phyloP scores from a whole-genome alignment of 225 moss, liverwort and hornwort species.

The Lunularia cruciata region DNA sequence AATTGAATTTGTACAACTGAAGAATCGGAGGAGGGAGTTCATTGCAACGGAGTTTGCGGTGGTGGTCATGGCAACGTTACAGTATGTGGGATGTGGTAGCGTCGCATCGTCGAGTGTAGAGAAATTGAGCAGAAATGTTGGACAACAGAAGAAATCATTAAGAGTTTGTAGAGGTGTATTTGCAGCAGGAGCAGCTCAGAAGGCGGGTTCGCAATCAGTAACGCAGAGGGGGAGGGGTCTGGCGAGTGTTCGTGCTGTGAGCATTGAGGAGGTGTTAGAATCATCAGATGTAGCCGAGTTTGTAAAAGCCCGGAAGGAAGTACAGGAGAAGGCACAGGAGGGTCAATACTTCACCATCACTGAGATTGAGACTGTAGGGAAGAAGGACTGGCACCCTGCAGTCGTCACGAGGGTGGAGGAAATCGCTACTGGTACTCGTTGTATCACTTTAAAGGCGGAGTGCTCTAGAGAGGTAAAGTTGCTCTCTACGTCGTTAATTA shows the following conservation, averaged over 20 bases:
- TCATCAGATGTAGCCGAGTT: slow-evolving; percentile 33
- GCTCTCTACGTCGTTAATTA: no score
- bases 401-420: slow-evolving; percentile 59
- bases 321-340: slow-evolving; percentile 49
- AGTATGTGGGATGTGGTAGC: slow-evolving; percentile 4
- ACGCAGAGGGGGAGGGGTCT: neutral
- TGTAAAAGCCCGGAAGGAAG: slow-evolving; percentile 48
- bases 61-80: slow-evolving; percentile 6
- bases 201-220: no score
- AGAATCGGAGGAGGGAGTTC: neutral
- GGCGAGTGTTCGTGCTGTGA: neutral
- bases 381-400: slow-evolving; percentile 59
- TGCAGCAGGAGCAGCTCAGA: neutral
- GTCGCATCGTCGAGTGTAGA: neutral
- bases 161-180: neutral
- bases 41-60: neutral
- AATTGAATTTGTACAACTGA: no score
- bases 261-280: slow-evolving; percentile 8
- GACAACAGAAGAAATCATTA: neutral
- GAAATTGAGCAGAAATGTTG: neutral
- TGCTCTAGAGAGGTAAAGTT: slow-evolving; percentile 82
- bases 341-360: slow-evolving; percentile 44
- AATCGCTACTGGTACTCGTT: slow-evolving; percentile 63
- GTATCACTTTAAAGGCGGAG: slow-evolving; percentile 68
- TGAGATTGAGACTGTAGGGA: slow-evolving; percentile 52